Conservation (phyloP, 768 basidiomycete species). For the Lactifluus rugatus region DNA sequence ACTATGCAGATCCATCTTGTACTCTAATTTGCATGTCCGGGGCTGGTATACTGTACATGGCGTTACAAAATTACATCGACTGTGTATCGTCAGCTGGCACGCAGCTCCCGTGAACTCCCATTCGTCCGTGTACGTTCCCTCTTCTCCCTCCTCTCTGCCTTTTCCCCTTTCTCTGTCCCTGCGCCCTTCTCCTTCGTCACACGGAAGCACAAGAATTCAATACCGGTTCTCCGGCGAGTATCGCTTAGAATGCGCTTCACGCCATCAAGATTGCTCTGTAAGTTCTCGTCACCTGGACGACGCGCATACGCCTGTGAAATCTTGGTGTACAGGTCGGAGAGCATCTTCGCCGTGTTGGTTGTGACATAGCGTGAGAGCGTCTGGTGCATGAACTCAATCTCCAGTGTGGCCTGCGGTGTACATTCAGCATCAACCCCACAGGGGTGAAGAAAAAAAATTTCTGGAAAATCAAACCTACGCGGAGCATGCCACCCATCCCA, state of each 20-base stretch:
- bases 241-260: conserved; percentile 88
- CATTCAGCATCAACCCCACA: not conserved
- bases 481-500: conserved; percentile 97
- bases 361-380: conserved; percentile 85
- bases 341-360: conserved; percentile 64
- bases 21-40: conserved; percentile 22
- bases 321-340: conserved; percentile 87
- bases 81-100: not conserved
- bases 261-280: conserved; percentile 80
- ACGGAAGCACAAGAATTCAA: conserved; percentile 92
- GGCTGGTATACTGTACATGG: conserved; percentile 1
- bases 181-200: conserved; percentile 42
- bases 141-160: conserved; percentile 12
- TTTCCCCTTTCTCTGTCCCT: conserved; percentile 19
- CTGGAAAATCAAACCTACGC: conserved; percentile 43
- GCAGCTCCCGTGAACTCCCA: conserved; percentile 3
- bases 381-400: conserved; percentile 99
- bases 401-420: conserved; percentile 74
- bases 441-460: not conserved
- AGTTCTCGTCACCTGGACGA: conserved; percentile 73
- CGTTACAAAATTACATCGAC: not conserved
- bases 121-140: conserved; percentile 6
- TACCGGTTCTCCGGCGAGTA: conserved; percentile 80
- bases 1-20: conserved; percentile 26
- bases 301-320: conserved; percentile 90